Evolutionary conservation across 1,139 yeast genomes (phyloP), one percentile per base, ranked within the genome.

Genomic region (Candida sp.): DNA sequence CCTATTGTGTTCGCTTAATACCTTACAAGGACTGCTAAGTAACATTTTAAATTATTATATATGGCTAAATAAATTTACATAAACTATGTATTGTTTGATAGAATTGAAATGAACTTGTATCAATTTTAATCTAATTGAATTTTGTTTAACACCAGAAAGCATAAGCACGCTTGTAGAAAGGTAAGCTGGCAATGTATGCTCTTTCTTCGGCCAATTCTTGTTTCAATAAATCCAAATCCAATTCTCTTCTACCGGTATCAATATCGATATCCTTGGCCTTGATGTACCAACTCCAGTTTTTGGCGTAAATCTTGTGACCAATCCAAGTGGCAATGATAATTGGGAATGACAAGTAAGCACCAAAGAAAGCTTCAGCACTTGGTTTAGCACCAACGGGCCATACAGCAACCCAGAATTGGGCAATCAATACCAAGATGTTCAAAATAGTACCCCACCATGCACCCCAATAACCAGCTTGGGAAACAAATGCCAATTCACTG

Each of bases 351-450:
- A 84, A 70, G 63, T 79, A 84, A 35, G 79, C 72, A 59, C 73
- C 68, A 63, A 84, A 84, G 73, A 84, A 84, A 42, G 64, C 68
- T 41, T 64, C 58, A 15, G 86, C 87, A 61, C 69, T 71, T 44
- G 89, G 86, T 21, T n/a, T n/a, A n/a, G 56, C 36, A 70, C 84
- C 86, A 40, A 80, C 61, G 51, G 93, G 93, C 75, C 74, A 84
- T 42, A 84, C 67, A 5, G 90, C 87, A 47, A 82, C 75, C 89
- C 89, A 85, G 66, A 87, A 84, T 70, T 88, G 96, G 25, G 93
- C 90, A 48, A 82, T 66, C 49, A 90, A 70, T 45, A 89, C 85
- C 50, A 84, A 69, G 36, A 77, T 50, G 60, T 84, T 85, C 53
- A 89, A 64, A 15, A 67, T 43, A 12, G 81, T 62, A 38, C 95